phyloP scores from a whole-genome alignment of 768 basidiomycete genomes.

The Phanerochaete carnosa region DNA sequence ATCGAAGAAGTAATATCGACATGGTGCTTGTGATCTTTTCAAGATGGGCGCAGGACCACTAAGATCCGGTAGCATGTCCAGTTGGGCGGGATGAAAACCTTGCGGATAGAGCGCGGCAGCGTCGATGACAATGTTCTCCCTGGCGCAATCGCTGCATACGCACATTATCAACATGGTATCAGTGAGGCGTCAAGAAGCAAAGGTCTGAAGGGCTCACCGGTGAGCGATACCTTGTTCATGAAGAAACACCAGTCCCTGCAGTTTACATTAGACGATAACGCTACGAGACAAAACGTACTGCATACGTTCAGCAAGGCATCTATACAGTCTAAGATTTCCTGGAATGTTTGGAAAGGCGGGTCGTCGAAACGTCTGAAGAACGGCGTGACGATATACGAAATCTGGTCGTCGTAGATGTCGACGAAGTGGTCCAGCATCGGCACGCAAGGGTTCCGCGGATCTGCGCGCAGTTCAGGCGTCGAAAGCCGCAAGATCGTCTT shows the following conservation, averaged over 20 bases:
- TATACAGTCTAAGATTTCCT: slow-evolving; percentile 18
- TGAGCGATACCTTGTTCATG: slow-evolving; percentile 21
- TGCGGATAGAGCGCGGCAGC: slow-evolving; percentile 16
- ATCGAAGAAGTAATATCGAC: not conserved
- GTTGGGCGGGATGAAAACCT: slow-evolving; percentile 5
- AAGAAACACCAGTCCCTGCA: slow-evolving; percentile 20
- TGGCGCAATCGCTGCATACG: no score
- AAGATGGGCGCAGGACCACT: not conserved
- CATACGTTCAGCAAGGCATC: slow-evolving; percentile 20
- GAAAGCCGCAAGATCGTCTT: slow-evolving; percentile 9
- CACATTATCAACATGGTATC: no score
- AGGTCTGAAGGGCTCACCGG: slow-evolving; percentile 11
- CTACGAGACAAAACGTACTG: not conserved
- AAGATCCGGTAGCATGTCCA: not conserved
- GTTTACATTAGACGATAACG: not conserved
- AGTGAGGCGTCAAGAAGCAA: no score
- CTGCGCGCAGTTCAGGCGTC: slow-evolving; percentile 6
- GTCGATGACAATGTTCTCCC: slow-evolving; percentile 24
- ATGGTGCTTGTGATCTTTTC: not conserved
- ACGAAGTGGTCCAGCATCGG: slow-evolving; percentile 17
- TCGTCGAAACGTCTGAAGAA: slow-evolving; percentile 16
- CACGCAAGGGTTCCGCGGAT: slow-evolving; percentile 18
- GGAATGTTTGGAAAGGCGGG: slow-evolving; percentile 15
- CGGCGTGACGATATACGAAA: slow-evolving; percentile 20
- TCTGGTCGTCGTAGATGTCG: not conserved